Percentiles rank a stretch among this genome's conserved stretches.
These are phyloP conservation scores for Lachancea fermentati DNA, from an alignment of 805 yeast genomes.

Conservation along the genomic window DNA sequence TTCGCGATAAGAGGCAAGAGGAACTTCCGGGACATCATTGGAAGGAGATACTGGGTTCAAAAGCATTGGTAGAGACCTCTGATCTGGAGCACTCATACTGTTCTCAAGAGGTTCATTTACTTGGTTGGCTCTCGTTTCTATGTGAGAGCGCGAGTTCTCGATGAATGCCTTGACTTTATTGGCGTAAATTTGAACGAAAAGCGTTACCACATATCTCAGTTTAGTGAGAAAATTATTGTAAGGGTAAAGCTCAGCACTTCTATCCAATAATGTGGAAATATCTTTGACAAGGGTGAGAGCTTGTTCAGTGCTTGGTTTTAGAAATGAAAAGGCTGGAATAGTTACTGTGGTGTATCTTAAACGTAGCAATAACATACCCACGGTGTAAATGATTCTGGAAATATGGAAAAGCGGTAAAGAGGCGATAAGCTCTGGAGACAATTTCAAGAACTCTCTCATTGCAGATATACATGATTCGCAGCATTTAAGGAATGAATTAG, in stretches of 20 bases:
- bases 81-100: neutral
- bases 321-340: conserved; percentile 41
- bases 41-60: conserved; percentile 7
- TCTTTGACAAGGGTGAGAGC: conserved; percentile 32
- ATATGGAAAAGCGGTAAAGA: conserved; percentile 52
- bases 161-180: conserved; percentile 40
- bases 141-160: neutral
- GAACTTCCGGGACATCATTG: neutral
- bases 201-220: conserved; percentile 48
- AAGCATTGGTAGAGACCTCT: conserved; percentile 4
- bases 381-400: conserved; percentile 55
- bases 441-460: conserved; percentile 42
- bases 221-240: conserved; percentile 48
- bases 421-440: conserved; percentile 44
- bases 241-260: conserved; percentile 33
- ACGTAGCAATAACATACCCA: conserved; percentile 53
- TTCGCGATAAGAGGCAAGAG: neutral
- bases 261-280: conserved; percentile 23
- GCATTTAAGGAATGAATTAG: conserved; percentile 44
- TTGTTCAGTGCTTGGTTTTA: conserved; percentile 43
- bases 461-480: conserved; percentile 49
- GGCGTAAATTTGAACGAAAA: conserved; percentile 57
- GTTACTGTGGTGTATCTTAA: conserved; percentile 51
- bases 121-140: neutral
- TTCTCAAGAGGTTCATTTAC: neutral